These are phyloP conservation scores for Gossypium armourianum DNA, from an alignment of 441 rosid genomes.

Conservation along the genomic window DNA sequence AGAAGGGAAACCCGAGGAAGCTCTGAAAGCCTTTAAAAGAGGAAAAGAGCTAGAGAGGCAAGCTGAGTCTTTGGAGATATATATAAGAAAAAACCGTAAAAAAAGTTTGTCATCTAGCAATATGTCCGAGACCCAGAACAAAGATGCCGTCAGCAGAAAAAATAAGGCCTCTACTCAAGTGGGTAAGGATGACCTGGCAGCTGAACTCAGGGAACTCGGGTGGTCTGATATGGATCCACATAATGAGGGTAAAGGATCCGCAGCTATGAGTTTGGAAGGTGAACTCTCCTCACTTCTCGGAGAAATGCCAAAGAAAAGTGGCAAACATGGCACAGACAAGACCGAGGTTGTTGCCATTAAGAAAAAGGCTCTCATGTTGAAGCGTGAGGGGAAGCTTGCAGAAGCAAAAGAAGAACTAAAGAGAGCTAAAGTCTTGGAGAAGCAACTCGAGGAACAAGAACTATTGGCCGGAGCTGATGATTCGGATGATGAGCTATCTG, in stretches of 20 bases:
- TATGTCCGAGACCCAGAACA: slow-evolving; percentile 31
- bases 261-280: slow-evolving; percentile 58
- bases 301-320: slow-evolving; percentile 33
- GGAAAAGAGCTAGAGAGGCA: slow-evolving; percentile 89
- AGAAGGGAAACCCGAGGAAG: slow-evolving; percentile 73
- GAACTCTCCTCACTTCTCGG: slow-evolving; percentile 71
- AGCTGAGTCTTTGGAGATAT: slow-evolving; percentile 61
- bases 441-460: slow-evolving; percentile 76
- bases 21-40: slow-evolving; percentile 73
- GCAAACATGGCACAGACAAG: slow-evolving; percentile 37
- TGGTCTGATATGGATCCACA: slow-evolving; percentile 59
- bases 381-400: slow-evolving; percentile 79
- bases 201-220: slow-evolving; percentile 67
- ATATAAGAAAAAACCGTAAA: slow-evolving; percentile 48
- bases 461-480: slow-evolving; percentile 61
- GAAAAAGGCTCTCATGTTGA: slow-evolving; percentile 60
- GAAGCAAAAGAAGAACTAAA: slow-evolving; percentile 94
- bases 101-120: slow-evolving; percentile 30
- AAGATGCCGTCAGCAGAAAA: slow-evolving; percentile 29
- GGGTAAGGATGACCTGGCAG: slow-evolving; percentile 44
- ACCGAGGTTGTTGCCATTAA: slow-evolving; percentile 57
- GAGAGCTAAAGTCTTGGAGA: slow-evolving; percentile 73
- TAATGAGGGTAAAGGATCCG: slow-evolving; percentile 41
- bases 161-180: slow-evolving; percentile 30
- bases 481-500: slow-evolving; percentile 83